Percentiles rank a stretch among this genome's conserved stretches.
phyloP scores from a whole-genome alignment of 768 basidiomycete genomes.

The Butyriboletus loyo region DNA sequence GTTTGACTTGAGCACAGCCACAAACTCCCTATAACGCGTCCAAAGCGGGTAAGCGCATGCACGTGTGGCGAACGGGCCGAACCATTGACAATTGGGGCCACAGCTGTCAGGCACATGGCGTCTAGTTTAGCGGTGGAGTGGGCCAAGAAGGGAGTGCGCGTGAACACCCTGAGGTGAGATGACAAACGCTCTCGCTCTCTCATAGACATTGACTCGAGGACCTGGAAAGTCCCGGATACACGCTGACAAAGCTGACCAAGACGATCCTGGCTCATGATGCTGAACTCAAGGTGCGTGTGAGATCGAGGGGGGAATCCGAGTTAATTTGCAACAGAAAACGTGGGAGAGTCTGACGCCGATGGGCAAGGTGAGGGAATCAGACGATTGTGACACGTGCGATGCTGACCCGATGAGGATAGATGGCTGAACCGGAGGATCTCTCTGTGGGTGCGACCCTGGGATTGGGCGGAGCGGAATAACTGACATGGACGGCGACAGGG shows the following conservation, averaged over 20 bases:
- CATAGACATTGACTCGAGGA: background rate
- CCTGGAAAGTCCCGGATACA: slow-evolving; percentile 79
- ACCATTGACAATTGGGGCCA: slow-evolving; percentile 8
- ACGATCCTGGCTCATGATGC: slow-evolving; percentile 73
- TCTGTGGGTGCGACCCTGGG: slow-evolving; percentile 46
- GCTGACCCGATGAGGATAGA: slow-evolving; percentile 42
- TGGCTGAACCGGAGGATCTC: slow-evolving; percentile 92
- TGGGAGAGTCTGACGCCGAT: slow-evolving; percentile 87
- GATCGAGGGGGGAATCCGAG: background rate
- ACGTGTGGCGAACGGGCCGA: background rate
- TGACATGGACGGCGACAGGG: slow-evolving; percentile 44
- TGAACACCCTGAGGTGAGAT: slow-evolving; percentile 71
- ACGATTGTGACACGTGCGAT: too few species aligned
- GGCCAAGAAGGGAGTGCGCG: slow-evolving; percentile 86
- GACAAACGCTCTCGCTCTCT: background rate
- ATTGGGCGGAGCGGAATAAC: background rate
- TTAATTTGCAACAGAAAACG: slow-evolving; percentile 50
- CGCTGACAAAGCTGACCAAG: slow-evolving; percentile 86
- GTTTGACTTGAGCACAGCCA: slow-evolving; percentile 39
- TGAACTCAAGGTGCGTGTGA: slow-evolving; percentile 61
- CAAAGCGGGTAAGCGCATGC: slow-evolving; percentile 64
- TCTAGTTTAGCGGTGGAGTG: slow-evolving; percentile 92
- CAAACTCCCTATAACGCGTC: slow-evolving; percentile 97
- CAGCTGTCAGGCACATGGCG: slow-evolving; percentile 93
- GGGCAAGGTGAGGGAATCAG: slow-evolving; percentile 57